Evolutionary conservation across 768 basidiomycete species (phyloP).

Genomic region (Sporobolomyces roseus): DNA sequence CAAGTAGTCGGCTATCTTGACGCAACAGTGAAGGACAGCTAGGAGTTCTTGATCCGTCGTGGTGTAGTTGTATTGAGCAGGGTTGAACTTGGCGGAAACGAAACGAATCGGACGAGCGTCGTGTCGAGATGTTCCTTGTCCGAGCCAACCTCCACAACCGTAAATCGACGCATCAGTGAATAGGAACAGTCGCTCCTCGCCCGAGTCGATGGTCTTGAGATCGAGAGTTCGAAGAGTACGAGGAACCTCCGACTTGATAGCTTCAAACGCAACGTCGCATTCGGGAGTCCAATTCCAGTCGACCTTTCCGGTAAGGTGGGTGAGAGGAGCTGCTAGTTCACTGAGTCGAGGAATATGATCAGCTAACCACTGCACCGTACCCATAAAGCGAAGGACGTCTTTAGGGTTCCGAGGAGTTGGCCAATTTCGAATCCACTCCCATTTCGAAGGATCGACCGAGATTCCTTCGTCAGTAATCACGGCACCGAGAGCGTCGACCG

Average conservation of each 20-base stretch:
- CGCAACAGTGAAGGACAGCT: slow-evolving; percentile 8
- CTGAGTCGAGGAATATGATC: slow-evolving; percentile 23
- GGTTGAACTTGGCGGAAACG: slow-evolving; percentile 24
- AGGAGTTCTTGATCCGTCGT: slow-evolving; percentile 26
- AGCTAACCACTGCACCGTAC: slow-evolving; percentile 9
- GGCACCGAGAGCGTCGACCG: slow-evolving; percentile 7
- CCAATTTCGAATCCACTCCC: slow-evolving; percentile 6
- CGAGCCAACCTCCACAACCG: slow-evolving; percentile 23
- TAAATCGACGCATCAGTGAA: slow-evolving; percentile 13
- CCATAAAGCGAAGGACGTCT: slow-evolving; percentile 23
- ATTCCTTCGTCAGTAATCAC: slow-evolving; percentile 11
- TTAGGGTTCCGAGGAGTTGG: slow-evolving; percentile 16
- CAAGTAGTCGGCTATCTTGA: slow-evolving; percentile 3
- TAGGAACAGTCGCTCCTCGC: slow-evolving; percentile 9
- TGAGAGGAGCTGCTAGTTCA: slow-evolving; percentile 1
- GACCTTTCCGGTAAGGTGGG: slow-evolving; percentile 17
- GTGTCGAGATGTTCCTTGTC: neutral
- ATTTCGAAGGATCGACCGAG: neutral
- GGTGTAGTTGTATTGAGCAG: slow-evolving; percentile 15
- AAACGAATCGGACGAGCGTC: slow-evolving; percentile 17
- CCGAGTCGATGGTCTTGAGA: neutral
- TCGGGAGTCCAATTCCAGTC: slow-evolving; percentile 17
- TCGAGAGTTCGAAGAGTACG: neutral
- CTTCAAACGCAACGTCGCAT: neutral
- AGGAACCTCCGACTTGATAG: slow-evolving; percentile 8